These are phyloP conservation scores for Trypanosoma mega DNA, from an alignment of 208 protist species.

Conservation along the genomic window DNA sequence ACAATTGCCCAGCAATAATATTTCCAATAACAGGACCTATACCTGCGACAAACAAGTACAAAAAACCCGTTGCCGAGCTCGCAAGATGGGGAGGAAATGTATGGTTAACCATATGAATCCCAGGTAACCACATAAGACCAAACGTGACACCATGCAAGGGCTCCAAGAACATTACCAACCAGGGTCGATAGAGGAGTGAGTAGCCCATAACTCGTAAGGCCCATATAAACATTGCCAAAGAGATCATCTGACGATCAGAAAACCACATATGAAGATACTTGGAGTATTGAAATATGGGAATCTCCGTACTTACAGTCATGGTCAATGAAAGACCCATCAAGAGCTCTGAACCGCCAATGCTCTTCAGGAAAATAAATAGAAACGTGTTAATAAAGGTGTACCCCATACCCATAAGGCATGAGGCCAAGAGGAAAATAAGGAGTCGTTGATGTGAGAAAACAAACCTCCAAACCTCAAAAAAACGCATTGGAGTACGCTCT, in stretches of 20 bases:
- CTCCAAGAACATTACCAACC: neutral
- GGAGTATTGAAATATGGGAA: slow-evolving; percentile 60
- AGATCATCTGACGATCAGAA: slow-evolving; percentile 50
- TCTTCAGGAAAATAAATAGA: slow-evolving; percentile 58
- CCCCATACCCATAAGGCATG: slow-evolving; percentile 50
- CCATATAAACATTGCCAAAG: slow-evolving; percentile 49
- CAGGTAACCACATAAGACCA: slow-evolving; percentile 61
- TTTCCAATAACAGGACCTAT: slow-evolving; percentile 61
- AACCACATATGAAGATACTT: slow-evolving; percentile 37
- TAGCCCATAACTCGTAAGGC: slow-evolving; percentile 56
- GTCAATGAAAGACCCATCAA: slow-evolving; percentile 63
- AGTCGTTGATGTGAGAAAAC: slow-evolving; percentile 29
- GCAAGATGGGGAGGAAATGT: slow-evolving; percentile 47
- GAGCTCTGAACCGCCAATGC: slow-evolving; percentile 32
- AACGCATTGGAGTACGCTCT: slow-evolving; percentile 13
- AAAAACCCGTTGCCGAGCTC: slow-evolving; percentile 55
- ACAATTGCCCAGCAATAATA: slow-evolving; percentile 50
- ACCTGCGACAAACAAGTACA: slow-evolving; percentile 46
- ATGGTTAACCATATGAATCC: slow-evolving; percentile 34
- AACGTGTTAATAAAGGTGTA: slow-evolving; percentile 62
- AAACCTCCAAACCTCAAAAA: slow-evolving; percentile 37
- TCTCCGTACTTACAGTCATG: slow-evolving; percentile 66
- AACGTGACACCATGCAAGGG: slow-evolving; percentile 71
- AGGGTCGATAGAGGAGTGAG: slow-evolving; percentile 28
- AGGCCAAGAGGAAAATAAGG: slow-evolving; percentile 43